Evolutionary conservation across 768 basidiomycete genomes (phyloP).

Genomic region (Holtermannia corniformis): DNA sequence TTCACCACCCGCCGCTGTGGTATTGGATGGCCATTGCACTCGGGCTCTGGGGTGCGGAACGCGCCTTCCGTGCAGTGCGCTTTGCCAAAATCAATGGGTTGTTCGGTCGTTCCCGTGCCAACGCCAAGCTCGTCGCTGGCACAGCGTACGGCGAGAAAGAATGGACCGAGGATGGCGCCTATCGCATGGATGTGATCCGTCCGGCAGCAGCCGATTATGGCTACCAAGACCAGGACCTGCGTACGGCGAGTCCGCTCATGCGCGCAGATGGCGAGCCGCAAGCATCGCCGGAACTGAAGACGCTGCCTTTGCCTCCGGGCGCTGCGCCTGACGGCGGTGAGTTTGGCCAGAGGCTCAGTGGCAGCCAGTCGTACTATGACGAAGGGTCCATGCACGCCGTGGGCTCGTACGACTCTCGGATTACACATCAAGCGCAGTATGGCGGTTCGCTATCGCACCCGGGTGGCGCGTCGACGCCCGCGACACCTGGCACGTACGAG

Average conservation of each 20-base stretch:
- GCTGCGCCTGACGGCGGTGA: not conserved
- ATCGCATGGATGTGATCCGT: not conserved
- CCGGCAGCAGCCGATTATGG: not conserved
- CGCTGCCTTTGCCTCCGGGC: slow-evolving; percentile 14
- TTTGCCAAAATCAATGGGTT: slow-evolving; percentile 57
- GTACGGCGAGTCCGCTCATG: not conserved
- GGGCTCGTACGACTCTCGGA: slow-evolving; percentile 22
- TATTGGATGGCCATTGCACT: slow-evolving; percentile 63
- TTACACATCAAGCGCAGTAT: not conserved
- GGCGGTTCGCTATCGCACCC: not conserved
- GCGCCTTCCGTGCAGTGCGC: slow-evolving; percentile 50
- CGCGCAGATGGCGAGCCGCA: too few species aligned
- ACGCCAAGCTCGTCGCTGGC: slow-evolving; percentile 18
- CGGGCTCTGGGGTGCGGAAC: slow-evolving; percentile 56
- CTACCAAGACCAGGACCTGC: not conserved
- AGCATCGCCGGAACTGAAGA: slow-evolving; percentile 7
- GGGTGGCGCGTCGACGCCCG: too few species aligned
- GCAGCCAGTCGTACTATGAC: slow-evolving; percentile 15
- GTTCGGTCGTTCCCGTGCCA: slow-evolving; percentile 35
- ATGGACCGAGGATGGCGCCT: not conserved
- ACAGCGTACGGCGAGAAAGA: slow-evolving; percentile 1
- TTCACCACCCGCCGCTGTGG: slow-evolving; percentile 59
- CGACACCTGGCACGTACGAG: not conserved
- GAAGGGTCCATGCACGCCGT: slow-evolving; percentile 29
- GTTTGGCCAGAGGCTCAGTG: not conserved